Conservation (phyloP, 2,329 filamentous ascomycete genomes). For the Cordyceps cateniannulata region DNA sequence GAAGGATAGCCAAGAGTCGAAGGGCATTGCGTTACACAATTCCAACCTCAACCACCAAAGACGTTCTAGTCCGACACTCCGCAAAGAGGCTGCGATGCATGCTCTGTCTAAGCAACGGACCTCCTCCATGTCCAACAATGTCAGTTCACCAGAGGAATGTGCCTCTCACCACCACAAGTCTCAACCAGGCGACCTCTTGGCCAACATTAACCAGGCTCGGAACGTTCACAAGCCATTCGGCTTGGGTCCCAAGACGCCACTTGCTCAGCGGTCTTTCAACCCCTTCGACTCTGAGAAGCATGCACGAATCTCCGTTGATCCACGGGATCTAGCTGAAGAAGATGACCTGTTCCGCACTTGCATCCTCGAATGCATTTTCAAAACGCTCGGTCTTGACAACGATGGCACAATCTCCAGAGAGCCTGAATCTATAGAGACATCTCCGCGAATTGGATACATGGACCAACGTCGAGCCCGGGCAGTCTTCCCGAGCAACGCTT, state of each 20-base stretch:
- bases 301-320: conserved; percentile 49
- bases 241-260: conserved; percentile 33
- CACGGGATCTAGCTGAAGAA: conserved; percentile 79
- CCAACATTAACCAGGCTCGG: conserved; percentile 67
- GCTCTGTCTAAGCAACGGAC: conserved; percentile 48
- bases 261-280: conserved; percentile 46
- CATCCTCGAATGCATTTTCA: conserved; percentile 92
- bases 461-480: conserved; percentile 77
- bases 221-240: conserved; percentile 39
- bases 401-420: conserved; percentile 59
- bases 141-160: conserved; percentile 35
- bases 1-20: conserved; percentile 68
- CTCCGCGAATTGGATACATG: conserved; percentile 75
- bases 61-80: conserved; percentile 65
- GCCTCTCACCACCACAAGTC: conserved; percentile 41
- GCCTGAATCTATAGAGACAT: conserved; percentile 72
- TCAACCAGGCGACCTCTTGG: conserved; percentile 71
- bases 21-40: conserved; percentile 95
- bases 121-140: conserved; percentile 35
- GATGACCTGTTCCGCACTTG: conserved; percentile 84
- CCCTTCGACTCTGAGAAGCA: conserved; percentile 50
- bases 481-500: conserved; percentile 65
- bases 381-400: conserved; percentile 76
- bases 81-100: conserved; percentile 74
- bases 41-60: conserved; percentile 57